Conservation (phyloP, 129 eudicot species). For the Pulicaria dysenterica region DNA sequence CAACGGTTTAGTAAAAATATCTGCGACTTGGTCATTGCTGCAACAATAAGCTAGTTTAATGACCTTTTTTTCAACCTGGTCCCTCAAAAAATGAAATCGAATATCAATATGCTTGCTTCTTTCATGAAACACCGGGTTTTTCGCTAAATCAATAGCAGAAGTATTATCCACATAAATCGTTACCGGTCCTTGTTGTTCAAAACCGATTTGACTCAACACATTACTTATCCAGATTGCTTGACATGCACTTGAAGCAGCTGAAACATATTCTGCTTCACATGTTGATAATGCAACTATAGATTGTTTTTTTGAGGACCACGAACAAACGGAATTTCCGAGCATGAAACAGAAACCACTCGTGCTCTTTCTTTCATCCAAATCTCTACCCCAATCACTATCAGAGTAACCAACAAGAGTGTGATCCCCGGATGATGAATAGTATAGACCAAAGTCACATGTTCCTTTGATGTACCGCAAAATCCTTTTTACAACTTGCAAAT, state of each 20-base stretch:
- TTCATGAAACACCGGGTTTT: not conserved
- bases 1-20: slow-evolving; percentile 19
- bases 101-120: slow-evolving; percentile 22
- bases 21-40: not conserved
- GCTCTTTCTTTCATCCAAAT: not conserved
- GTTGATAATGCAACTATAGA: not conserved
- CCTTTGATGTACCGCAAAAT: slow-evolving; percentile 21
- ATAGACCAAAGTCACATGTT: slow-evolving; percentile 14
- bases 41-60: slow-evolving; percentile 1
- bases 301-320: slow-evolving; percentile 19
- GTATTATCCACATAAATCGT: slow-evolving; percentile 15
- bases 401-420: not conserved
- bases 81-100: not conserved
- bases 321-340: not conserved
- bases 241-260: not conserved
- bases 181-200: not conserved
- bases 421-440: not conserved
- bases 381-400: slow-evolving; percentile 15
- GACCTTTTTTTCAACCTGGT: not conserved
- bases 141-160: not conserved
- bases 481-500: slow-evolving; percentile 18
- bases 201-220: not conserved
- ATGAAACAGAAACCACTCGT: not conserved
- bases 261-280: not conserved
- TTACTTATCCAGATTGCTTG: slow-evolving; percentile 3